phyloP scores from a whole-genome alignment of 148 eudicot genomes.

The Selenicereus undatus region DNA sequence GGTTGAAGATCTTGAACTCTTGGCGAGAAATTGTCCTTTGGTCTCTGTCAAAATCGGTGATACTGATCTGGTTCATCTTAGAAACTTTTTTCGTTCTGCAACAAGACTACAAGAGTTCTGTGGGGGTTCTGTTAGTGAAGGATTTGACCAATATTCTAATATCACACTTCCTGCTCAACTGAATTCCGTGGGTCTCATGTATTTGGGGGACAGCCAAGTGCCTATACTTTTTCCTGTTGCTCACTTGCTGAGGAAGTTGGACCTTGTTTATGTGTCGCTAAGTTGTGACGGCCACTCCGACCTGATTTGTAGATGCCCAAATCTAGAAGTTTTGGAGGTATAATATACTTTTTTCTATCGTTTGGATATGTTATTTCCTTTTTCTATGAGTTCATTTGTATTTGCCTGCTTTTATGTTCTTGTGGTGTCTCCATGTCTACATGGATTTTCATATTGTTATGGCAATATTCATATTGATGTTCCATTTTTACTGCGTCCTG shows the following conservation, averaged over 20 bases:
- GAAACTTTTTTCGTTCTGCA: slow-evolving; percentile 53
- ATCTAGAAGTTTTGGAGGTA: slow-evolving; percentile 96
- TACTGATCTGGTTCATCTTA: slow-evolving; percentile 57
- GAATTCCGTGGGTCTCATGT: slow-evolving; percentile 59
- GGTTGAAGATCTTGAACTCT: slow-evolving; percentile 59
- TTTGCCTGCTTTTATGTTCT: too few species aligned
- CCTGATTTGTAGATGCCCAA: slow-evolving; percentile 68
- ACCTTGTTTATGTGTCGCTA: slow-evolving; percentile 75
- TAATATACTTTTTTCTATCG: slow-evolving; percentile 5
- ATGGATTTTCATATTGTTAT: too few species aligned
- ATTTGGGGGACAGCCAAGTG: slow-evolving; percentile 59
- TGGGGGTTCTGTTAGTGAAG: slow-evolving; percentile 71
- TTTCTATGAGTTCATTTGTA: background rate
- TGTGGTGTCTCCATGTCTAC: too few species aligned
- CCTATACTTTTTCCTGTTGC: slow-evolving; percentile 65
- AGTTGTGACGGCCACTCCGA: slow-evolving; percentile 65
- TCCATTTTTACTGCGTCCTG: too few species aligned
- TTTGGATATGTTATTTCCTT: background rate
- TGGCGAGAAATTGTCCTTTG: slow-evolving; percentile 73
- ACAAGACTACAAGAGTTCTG: slow-evolving; percentile 69
- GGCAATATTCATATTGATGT: too few species aligned
- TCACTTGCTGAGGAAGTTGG: slow-evolving; percentile 58
- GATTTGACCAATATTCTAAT: slow-evolving; percentile 35
- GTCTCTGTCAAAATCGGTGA: slow-evolving; percentile 71
- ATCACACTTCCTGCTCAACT: slow-evolving; percentile 56